Evolutionary conservation across 1,284 basidiomycete genomes (phyloP), one percentile per base, ranked within the genome.

Genomic region (Ustilago sp.): DNA sequence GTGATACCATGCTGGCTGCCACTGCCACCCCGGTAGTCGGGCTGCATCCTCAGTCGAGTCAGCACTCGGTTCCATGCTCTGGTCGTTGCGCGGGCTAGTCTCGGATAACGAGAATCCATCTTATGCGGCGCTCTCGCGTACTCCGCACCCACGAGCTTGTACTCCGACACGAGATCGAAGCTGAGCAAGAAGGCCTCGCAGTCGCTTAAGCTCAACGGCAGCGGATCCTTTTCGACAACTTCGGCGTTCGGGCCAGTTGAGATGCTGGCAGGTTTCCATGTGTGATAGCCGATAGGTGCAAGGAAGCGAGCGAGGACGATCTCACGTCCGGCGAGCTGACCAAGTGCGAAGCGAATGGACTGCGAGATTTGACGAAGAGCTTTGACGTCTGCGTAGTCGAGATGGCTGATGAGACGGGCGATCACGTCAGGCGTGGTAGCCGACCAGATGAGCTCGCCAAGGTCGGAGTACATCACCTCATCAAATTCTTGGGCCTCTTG

Each of bases 11-110:
- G 28, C 19, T 34, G n/a, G 48, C n/a, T n/a, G 32, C 17, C n/a
- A 12, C 17, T 17, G 6, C 28, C 47, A 32, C 48, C 50, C 15
- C 52, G 63, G 52, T 64, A 74, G n/a, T 52, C 50, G 3, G 77
- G 71, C 74, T 87, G 86, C 47, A 78, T 45, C 9, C 87, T 78
- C 19, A 87, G 54, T 15, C 87, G 73, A 8, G 85, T 78, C 35
- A 87, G 75, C 50, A 88, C 80, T 11, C 85, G 80, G 53, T 85
- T 86, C 69, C 84, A 86, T 2, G 87, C 86, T 17, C 87, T 75
- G 13, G 86, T 86, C 0, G 85, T 80, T 2, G 85, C 82, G 2
- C 86, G 72, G 0, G 86, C 81, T 32, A 87, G 59, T 47, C 80
- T 74, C 6, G 84, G 81, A 6, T 82, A 83, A 2, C 76, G 67